Base-by-base conservation (phyloP, 23 red algal genomes). In the Cyanidioschyzon merolae region DNA sequence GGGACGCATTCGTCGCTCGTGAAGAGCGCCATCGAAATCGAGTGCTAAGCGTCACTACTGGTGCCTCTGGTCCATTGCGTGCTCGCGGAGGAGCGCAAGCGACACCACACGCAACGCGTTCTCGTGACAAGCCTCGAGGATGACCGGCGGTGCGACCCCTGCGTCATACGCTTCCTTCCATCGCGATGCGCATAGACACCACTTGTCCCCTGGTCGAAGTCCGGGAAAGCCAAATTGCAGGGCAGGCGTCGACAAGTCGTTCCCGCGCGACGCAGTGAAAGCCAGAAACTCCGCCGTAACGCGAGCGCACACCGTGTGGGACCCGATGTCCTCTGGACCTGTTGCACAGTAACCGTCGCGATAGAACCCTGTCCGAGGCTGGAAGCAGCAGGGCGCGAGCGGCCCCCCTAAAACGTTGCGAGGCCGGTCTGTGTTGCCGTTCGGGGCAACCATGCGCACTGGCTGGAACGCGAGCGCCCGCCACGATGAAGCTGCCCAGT, bases 151-250 rank as follows among this genome's bases (percentile, higher is more conserved):
- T 2, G 87, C 87, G 37, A 84, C 82, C 34, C 75, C 76, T 0
- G 80, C 87, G 37, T 85, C 76, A 41, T 67, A 51, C 39, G 87
- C 87, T 77, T 90, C 87, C 87, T 84, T 84, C 87, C 87, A 90
- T 35, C 87, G 38, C n/a, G 59, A 76, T n/a, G 75, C 87, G 50
- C 87, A 90, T 1, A 90, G 76, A 51, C 87, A 90, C 87, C 87
- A 90, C 0, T 63, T 34, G 79, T 90, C 87, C 30, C 87, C 87
- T 24, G 82, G 75, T 21, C 51, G 39, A 1, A 90, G 68, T 1
- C 87, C 87, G 2, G 80, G 80, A 39, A 90, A 90, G 41, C 74
- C 41, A 34, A 26, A 79, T 18, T 74, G 74, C 21, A 80, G 75
- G 15, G 75, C 50, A 21, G 87, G 58, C 1, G 75, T 76, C 27